Conservation (phyloP, 371 early-diverging fungal genomes). For the Mycotypha africana region DNA sequence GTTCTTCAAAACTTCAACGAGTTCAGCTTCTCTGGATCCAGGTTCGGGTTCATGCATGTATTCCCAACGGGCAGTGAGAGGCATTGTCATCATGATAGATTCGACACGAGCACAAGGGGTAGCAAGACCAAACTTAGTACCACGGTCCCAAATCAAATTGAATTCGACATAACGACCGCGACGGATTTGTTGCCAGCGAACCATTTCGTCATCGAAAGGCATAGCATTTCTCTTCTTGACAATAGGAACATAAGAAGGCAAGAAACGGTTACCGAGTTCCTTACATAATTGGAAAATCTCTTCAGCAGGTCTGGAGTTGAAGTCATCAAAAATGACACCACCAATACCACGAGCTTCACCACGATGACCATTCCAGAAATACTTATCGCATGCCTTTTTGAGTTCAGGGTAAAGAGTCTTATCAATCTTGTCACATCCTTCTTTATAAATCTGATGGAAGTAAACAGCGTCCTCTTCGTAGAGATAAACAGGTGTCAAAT, state of each 20-base stretch:
- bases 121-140: slow-evolving; percentile 84
- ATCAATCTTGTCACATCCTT: slow-evolving; percentile 73
- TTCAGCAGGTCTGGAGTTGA: slow-evolving; percentile 63
- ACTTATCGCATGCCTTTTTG: slow-evolving; percentile 83
- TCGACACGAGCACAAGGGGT: slow-evolving; percentile 88
- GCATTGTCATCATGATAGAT: slow-evolving; percentile 82
- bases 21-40: slow-evolving; percentile 65
- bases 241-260: slow-evolving; percentile 73
- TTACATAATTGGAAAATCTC: slow-evolving; percentile 66
- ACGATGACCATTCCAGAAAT: slow-evolving; percentile 76
- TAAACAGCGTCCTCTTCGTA: slow-evolving; percentile 75
- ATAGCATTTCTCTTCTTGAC: slow-evolving; percentile 61
- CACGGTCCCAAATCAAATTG: slow-evolving; percentile 84
- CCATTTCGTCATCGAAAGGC: slow-evolving; percentile 63
- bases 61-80: slow-evolving; percentile 84
- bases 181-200: slow-evolving; percentile 80
- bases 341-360: slow-evolving; percentile 80
- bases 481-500: slow-evolving; percentile 78
- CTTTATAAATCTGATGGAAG: slow-evolving; percentile 76
- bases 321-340: slow-evolving; percentile 87
- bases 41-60: slow-evolving; percentile 73
- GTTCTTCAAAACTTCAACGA: slow-evolving; percentile 72
- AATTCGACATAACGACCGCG: slow-evolving; percentile 90
- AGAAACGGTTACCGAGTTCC: slow-evolving; percentile 68
- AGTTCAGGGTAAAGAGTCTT: slow-evolving; percentile 64